Base-by-base conservation (phyloP, 2,329 filamentous ascomycete species). In the Fusarium denticulatum region DNA sequence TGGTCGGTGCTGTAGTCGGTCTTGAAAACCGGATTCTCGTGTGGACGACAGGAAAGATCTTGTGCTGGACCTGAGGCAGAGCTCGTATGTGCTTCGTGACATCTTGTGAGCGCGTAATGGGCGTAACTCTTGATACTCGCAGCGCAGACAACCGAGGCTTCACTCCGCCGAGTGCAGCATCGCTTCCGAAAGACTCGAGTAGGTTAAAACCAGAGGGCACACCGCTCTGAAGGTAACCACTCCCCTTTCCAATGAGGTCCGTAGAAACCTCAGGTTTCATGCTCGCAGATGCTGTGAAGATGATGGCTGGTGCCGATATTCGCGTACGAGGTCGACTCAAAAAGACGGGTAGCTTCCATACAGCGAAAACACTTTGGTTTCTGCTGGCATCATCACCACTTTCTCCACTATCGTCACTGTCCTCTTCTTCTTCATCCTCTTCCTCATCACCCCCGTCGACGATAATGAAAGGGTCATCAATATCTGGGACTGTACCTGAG, bases 61-160 rank as follows among this genome's bases (percentile, higher is more conserved):
- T 89, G 52, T 94, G 87, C 13, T 89, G 86, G 39, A 92, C 85
- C 64, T 88, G 88, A 55, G 90, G 88, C 9, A 91, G 86, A 18
- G 90, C 91, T 69, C 88, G 88, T 61, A 95, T 86, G 7, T 92
- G 90, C 43, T 89, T 89, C 67, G 89, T 85, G 43, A 88, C 82
- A 67, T 93, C 90, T 73, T 89, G 89, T 30, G 86, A 85, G 55
- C 90, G 88, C 6, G 91, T 90, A 46, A 89, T 86, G 10, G 93
- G 93, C 12, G 91, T 90, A 9, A 95, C 92, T 70, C 92, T 89
- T 46, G 92, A 94, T 39, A 96, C 92, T 53, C 93, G 87, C 68
- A 93, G 85, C 10, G 93, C 92, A 15, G 93, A 94, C 5, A 96
- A 85, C 36, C 89, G 88, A 52, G 93, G 92, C 73, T 87, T 86